Evolutionary conservation across 352 stramenopile species (phyloP), one percentile per base, ranked within the genome.

Genomic region (Plasmopara halstedii): DNA sequence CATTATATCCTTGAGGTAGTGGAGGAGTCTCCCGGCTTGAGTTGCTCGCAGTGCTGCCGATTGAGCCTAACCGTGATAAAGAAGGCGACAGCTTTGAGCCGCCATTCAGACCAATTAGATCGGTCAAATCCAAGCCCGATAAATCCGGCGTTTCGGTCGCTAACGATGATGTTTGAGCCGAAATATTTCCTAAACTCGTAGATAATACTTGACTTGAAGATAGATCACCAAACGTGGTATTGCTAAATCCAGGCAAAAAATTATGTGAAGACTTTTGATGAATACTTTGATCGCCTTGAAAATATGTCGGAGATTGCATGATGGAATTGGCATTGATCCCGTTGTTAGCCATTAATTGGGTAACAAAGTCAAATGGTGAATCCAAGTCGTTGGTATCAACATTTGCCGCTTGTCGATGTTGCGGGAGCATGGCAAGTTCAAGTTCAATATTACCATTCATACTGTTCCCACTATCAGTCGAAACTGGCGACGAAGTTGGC

Each of bases 321-420:
- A 36, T 40, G 26, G 37, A 33, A 25, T 58, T 62, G 38, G 55
- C 44, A 32, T 53, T 52, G 27, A 56, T 53, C 23, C 47, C 58
- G 36, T 59, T 67, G 23, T 59, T 67, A 21, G 39, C 42, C 48
- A 63, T 58, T 51, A 67, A 32, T 25, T 67, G 36, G 21, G 60
- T 53, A 42, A 67, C 52, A 27, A 48, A 62, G 22, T 67, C 53
- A 18, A 67, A 56, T n/a, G 53, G 39, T 11, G 48, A 46, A 19
- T 67, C 47, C 31, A 17, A 18, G 17, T 63, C 53, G 3, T 44
- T 38, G 4, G 29, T 38, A 23, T 20, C 38, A 20, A 11, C 25
- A 15, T 33, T 33, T 29, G 44, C 52, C 18, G 48, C 53, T 60
- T 63, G 48, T 37, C 39, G 53, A 2, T 59, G 34, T 41, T 64